A percentile compares a stretch with the other conserved stretches of the same genome.
These are phyloP conservation scores for Daldinia grandis DNA, from an alignment of 495 filamentous ascomycete genomes.

Conservation along the genomic window DNA sequence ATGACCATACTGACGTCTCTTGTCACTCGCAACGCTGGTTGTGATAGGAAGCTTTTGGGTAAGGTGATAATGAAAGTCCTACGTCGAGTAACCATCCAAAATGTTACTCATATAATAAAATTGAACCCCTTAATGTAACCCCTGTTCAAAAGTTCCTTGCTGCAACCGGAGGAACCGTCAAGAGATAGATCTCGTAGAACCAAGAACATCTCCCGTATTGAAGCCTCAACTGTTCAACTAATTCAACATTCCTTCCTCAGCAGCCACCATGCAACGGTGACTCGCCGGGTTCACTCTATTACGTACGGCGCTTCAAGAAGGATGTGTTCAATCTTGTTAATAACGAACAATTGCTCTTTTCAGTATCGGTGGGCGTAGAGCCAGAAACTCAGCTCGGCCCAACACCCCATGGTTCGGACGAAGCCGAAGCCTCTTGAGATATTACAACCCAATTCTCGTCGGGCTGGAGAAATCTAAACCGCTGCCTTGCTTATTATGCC, in stretches of 20 bases:
- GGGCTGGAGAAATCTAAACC: conserved; percentile 8
- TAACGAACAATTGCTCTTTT: conserved; percentile 25
- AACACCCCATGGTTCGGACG: conserved; percentile 21
- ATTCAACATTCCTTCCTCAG: conserved; percentile 11
- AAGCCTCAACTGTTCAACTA: conserved; percentile 9
- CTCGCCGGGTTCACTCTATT: conserved; percentile 16
- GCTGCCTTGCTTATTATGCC: conserved; percentile 15
- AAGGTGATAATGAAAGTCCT: conserved; percentile 9
- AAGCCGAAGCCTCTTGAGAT: conserved; percentile 23
- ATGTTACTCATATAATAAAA: conserved; percentile 1
- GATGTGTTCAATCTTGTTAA: conserved; percentile 10
- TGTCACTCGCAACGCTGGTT: background rate
- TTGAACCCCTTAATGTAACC: conserved; percentile 15
- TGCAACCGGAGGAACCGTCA: conserved; percentile 4
- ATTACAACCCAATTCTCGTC: conserved; percentile 15
- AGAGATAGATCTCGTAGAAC: conserved; percentile 22
- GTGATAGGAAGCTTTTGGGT: background rate
- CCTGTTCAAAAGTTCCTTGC: background rate
- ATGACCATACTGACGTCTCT: background rate
- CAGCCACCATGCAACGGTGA: conserved; percentile 30
- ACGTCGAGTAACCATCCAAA: conserved; percentile 6
- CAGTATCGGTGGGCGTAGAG: conserved; percentile 18
- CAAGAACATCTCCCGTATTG: background rate
- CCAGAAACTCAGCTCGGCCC: conserved; percentile 31
- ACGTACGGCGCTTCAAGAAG: conserved; percentile 9